A percentile compares a stretch with the other conserved stretches of the same genome.
Conservation (phyloP, 768 basidiomycete genomes). For the Mycena vulgaris region DNA sequence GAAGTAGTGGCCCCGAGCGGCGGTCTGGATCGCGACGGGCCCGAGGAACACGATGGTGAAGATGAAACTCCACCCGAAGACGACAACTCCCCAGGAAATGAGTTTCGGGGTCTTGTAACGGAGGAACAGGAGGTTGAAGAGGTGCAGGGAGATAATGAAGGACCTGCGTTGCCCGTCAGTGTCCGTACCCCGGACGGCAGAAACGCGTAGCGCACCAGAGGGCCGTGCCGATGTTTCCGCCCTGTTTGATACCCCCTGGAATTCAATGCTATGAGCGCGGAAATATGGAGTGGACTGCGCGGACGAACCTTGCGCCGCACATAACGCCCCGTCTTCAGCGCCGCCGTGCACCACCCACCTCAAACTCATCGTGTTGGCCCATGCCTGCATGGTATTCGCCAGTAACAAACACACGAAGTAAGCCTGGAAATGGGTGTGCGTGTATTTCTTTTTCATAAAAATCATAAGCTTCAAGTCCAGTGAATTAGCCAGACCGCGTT, state of each 20-base stretch:
- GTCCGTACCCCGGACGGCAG: not conserved
- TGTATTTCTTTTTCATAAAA: constrained; percentile 28
- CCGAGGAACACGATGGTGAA: constrained; percentile 52
- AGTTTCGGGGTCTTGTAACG: constrained; percentile 43
- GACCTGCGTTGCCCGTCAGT: constrained; percentile 28
- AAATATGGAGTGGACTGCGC: not conserved
- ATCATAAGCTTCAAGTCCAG: constrained; percentile 2
- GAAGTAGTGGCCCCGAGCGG: constrained; percentile 54
- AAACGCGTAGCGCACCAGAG: constrained; percentile 48
- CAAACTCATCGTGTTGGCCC: constrained; percentile 36
- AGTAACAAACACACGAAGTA: constrained; percentile 41
- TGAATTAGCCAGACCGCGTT: not conserved
- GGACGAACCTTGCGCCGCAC: constrained; percentile 35
- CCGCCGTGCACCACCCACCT: constrained; percentile 34
- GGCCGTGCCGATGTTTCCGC: constrained; percentile 58
- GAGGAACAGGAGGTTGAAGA: constrained; percentile 54
- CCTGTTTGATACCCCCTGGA: constrained; percentile 47
- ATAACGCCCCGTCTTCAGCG: constrained; percentile 27
- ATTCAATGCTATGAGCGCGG: not conserved
- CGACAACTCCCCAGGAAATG: constrained; percentile 40
- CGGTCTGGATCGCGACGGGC: constrained; percentile 50
- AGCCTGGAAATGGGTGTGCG: constrained; percentile 40
- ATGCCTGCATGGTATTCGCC: constrained; percentile 40
- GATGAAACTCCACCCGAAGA: constrained; percentile 51
- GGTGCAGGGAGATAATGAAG: constrained; percentile 31